Base-by-base conservation (phyloP, 73 alveolate genomes). In the Paramecium sonneborni region DNA sequence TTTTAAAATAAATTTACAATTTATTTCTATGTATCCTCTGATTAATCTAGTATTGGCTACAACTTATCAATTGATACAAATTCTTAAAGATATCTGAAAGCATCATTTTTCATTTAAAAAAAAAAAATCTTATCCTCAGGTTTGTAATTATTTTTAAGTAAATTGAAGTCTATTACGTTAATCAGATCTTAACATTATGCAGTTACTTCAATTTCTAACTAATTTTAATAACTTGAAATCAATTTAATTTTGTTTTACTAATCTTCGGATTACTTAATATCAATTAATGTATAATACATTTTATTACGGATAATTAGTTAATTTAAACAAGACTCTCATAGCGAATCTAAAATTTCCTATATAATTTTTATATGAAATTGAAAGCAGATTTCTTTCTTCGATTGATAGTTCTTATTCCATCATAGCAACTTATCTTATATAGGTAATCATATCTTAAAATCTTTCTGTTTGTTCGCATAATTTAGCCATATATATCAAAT, bases 101-200 rank as follows among this genome's bases (percentile, higher is more conserved):
- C 95, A 91, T 97, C 99, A 11, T 97, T 99, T 86, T 96, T 97
- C 96, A 97, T 94, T 92, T 97, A 97, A 69, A 92, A 86, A 95
- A 87, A 97, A 95, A 96, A 96, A 21, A 97, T 96, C 92, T 94
- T 95, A 35, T 97, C 89, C 72, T 95, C 98, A 34, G 57, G 95
- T 28, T 93, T 94, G 55, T 14, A 46, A 14, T 46, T 3, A 5
- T 46, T 46, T 21, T 46, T 46, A 12, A 46, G 1, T 46, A 46
- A 46, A 46, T 46, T 46, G 15, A 5, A 46, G 15, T 93, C 93
- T 37, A 97, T 93, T 57, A 97, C 86, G 14, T 85, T 86, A 85
- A 97, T 48, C 76, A 95, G 93, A 92, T 95, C 94, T 56, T 96
- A 93, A 67, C 99, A 95, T 62, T 91, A 93, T 7, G 39, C 70